Base-by-base conservation (phyloP, 163 green algal species). In the Botryococcus braunii region DNA sequence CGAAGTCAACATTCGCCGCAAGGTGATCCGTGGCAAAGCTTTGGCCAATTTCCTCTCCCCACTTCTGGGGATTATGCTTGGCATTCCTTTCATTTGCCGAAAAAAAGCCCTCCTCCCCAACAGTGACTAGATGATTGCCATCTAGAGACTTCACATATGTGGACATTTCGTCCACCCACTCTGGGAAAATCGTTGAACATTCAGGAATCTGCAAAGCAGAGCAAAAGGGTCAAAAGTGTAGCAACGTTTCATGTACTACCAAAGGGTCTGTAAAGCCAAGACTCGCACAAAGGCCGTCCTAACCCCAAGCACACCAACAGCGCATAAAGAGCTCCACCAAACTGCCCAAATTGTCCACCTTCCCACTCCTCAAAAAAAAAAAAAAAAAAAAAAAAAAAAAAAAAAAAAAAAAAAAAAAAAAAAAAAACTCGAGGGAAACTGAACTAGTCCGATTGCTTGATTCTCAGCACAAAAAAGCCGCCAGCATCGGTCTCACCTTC, bases 71-170 rank as follows among this genome's bases (percentile, higher is more conserved):
- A 71, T 85, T 84, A 43, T 61, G 46, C 27, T 40, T 39, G 9
- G 31, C 57, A 13, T 64, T 11, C 25, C 34, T 31, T 5, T n/a
- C 47, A 38, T 66, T 38, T 49, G 47, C 36, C 0, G 9, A 60
- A 4, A 63, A 91, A 75, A 90, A 91, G 48, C 85, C 85, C 77
- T 91, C 86, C n/a, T 74, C 78, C 13, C 86, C 86, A 9, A 91
- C 74, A 48, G 85, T 90, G 35, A 93, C 76, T 39, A 93, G 62
- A 72, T 92, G 85, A 58, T 85, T 84, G 23, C 74, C 71, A 70
- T 89, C 85, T 43, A 88, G 38, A 25, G 32, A 39, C 66, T 86
- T 86, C 43, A 92, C 62, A 62, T 83, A 82, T 0, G 70, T 66
- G 2, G 78, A 69, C 84, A 90, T 88, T 48, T 83, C 72, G 17